Percentiles rank a stretch among this genome's conserved stretches.
Conservation (phyloP, 768 basidiomycete genomes). For the Rhizopogon vinicolor region DNA sequence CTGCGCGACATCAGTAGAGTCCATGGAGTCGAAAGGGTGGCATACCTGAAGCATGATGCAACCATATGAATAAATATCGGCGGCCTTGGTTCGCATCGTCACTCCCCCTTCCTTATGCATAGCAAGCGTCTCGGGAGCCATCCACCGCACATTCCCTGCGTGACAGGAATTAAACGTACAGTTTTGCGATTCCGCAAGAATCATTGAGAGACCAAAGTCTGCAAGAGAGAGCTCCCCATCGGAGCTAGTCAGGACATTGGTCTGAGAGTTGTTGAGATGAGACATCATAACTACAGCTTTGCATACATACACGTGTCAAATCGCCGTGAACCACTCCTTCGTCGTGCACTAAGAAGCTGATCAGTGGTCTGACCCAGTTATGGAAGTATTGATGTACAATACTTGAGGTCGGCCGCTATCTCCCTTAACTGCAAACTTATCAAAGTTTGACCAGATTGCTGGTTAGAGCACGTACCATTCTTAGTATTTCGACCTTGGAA, state of each 20-base stretch:
- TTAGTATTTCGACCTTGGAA: conserved; percentile 2
- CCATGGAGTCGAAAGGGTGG: conserved; percentile 15
- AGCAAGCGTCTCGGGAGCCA: conserved; percentile 32
- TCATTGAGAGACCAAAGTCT: conserved; percentile 36
- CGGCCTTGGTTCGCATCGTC: conserved; percentile 12
- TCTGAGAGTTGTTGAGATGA: conserved; percentile 15
- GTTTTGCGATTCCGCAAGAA: conserved; percentile 29
- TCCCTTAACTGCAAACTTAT: neutral
- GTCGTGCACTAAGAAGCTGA: conserved; percentile 2
- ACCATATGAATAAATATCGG: conserved; percentile 37
- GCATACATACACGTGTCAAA: conserved; percentile 6
- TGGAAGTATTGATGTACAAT: neutral
- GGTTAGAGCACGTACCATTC: conserved; percentile 9
- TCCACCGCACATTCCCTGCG: conserved; percentile 34
- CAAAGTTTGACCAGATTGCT: neutral
- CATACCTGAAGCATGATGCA: conserved; percentile 26
- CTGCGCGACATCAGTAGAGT: conserved; percentile 3
- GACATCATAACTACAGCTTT: neutral
- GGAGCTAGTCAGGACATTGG: conserved; percentile 33
- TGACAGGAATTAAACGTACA: conserved; percentile 24
- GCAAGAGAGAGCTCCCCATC: conserved; percentile 25
- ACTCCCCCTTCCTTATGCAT: conserved; percentile 8
- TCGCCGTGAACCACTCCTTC: conserved; percentile 2
- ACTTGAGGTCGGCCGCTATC: conserved; percentile 1
- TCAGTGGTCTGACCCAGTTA: neutral